Base-by-base conservation (phyloP, 177 flowering plant genomes). In the Vitis hybrid region DNA sequence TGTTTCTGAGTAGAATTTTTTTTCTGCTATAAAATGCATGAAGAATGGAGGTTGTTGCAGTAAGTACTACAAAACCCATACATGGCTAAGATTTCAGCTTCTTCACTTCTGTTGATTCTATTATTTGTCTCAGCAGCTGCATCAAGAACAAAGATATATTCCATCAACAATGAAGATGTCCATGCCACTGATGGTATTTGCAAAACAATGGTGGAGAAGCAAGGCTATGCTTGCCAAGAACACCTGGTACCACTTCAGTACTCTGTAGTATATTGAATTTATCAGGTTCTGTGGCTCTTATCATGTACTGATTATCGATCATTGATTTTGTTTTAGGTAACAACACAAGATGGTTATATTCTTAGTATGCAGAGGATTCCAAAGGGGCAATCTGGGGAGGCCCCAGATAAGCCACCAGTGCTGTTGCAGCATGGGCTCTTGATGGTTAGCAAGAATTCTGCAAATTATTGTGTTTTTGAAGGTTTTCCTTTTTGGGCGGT, bases 261-360 rank as follows among this genome's bases (percentile, higher is more conserved):
- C 17, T n/a, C 21, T 52, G 3, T 56, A 8, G 18, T 46, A 5
- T 40, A 40, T 40, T 4, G 46, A 6, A 7, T 40, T 40, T 40
- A 40, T 40, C 46, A 6, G 6, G 9, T 40, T 40, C 8, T 40
- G 8, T 40, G 6, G 46, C 46, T 40, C 46, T 40, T 40, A 40
- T 40, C 46, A 40, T 40, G 7, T 40, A 5, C 8, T 4, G 9
- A 40, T 40, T 6, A 40, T 40, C 8, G 46, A 40, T 40, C 9
- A 40, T 6, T 40, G 56, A 49, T 62, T 65, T 21, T 24, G 30
- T 70, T 70, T 65, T 75, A 94, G 98, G 94, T 90, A 60, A 85
- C 79, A 58, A 94, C 96, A 46, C 65, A 81, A 77, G 97, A 94
- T 80, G 96, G 94, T 51, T 91, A 83, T 72, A 84, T 90, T 49